Evolutionary conservation across 805 yeast species (phyloP), one percentile per base, ranked within the genome.

Genomic region (Jamesozyma rosinii): DNA sequence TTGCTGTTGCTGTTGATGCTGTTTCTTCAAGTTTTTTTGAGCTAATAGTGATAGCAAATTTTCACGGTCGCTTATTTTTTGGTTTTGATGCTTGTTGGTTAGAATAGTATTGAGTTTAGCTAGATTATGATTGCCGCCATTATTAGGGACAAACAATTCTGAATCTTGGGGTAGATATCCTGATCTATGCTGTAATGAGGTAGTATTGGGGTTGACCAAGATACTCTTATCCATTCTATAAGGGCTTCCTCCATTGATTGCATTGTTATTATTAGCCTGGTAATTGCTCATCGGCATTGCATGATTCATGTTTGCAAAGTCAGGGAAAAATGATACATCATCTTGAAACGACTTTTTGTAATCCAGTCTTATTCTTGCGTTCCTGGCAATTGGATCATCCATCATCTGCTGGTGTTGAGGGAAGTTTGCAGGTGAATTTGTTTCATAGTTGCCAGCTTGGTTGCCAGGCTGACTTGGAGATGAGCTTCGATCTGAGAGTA

Each of bases 251-350:
- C 29, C 43, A 30, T 40, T 43, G 9, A 5, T 35, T n/a, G 24
- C 20, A 27, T 39, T 26, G 26, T 26, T 38, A 39, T 6, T 33
- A 14, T 24, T 6, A 24, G 11, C 11, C 10, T 24, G 29, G n/a
- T 30, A 30, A 30, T 30, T 30, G 17, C n/a, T 30, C 17, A 17
- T 11, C n/a, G 33, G n/a, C 33, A 13, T 30, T 37, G 44, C 38
- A 34, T 20, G 32, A 35, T 34, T 35, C 19, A 10, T 29, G 35
- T 21, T 35, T 17, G 19, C 20, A 34, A 43, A 38, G 15, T 59
- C 62, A 14, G 61, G 59, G 42, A 50, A 57, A 41, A 58, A 59
- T 24, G 52, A 37, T 5, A 53, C 49, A 41, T 59, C 64, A 46
- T 58, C 62, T 32, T 48, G 44, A 29, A 59, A 59, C 3, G 60